Evolutionary conservation across 2,329 filamentous ascomycete species (phyloP), one percentile per base, ranked within the genome.

Genomic region (Diaporthe batatas): DNA sequence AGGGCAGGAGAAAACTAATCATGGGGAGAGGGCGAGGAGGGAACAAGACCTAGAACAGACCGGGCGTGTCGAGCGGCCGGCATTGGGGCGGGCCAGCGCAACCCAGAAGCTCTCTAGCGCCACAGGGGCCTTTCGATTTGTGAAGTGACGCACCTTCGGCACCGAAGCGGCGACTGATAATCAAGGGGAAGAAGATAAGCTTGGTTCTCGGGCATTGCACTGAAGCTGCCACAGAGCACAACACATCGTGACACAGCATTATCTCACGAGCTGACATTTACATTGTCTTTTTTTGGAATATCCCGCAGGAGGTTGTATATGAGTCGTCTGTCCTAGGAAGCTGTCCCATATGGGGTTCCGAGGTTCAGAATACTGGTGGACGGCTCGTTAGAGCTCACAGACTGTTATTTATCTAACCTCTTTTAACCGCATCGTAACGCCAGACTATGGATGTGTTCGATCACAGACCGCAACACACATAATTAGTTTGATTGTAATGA

Each of bases 31-130:
- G 59, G 36, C 44, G 53, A 53, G 34, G 51, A 67, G 58, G 54
- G 42, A 74, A 70, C 70, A 51, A 49, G 42, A 34, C 42, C 42
- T 21, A 64, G 59, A 51, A 51, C 59, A 51, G 44, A 18, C 62
- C 44, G 21, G 62, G 62, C 62, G 67, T 74, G 70, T 74, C 67
- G 73, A 70, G 68, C 68, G 68, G 68, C 55, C 68, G 68, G 68
- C 68, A 62, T 70, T 70, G 55, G 54, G 23, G 53, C 55, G 57
- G 58, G 44, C 25, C 55, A 57, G 57, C 62, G 47, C 42, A 62
- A 62, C 68, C 29, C 36, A 62, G 68, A 62, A 70, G 68, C 55
- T 70, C 70, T 68, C 54, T 72, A 72, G 70, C 59, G 70, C 70
- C 59, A 53, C 68, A 62, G 44, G 57, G 44, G 58, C 49, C 32